Conservation (phyloP, 2,329 filamentous ascomycete genomes). For the Botrytis fabae region DNA sequence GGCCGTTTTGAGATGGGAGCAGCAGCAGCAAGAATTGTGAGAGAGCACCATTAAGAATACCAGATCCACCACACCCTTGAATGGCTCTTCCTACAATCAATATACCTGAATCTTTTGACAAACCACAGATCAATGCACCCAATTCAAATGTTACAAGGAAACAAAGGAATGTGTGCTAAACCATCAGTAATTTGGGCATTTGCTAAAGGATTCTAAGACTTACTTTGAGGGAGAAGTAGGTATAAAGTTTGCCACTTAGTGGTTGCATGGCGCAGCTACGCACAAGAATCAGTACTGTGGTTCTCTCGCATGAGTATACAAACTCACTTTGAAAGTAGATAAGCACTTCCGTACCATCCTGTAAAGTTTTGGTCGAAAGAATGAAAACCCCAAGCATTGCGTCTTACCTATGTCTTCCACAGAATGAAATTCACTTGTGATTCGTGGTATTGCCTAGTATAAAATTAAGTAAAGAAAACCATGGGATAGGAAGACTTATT, state of each 20-base stretch:
- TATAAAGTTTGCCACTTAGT: conserved; percentile 1
- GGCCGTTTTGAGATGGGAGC: background rate
- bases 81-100: background rate
- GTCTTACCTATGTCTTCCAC: background rate
- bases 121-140: background rate
- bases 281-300: background rate
- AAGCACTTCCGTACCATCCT: conserved; percentile 4
- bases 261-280: background rate
- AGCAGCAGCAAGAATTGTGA: background rate
- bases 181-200: background rate
- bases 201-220: background rate
- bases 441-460: background rate
- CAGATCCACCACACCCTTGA: background rate
- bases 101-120: background rate
- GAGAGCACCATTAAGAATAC: background rate
- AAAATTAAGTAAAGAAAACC: accelerated
- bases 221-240: background rate
- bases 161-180: conserved; percentile 2
- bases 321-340: background rate
- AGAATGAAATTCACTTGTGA: background rate
- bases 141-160: background rate
- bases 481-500: background rate
- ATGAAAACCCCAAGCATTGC: background rate
- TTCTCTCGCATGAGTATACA: background rate
- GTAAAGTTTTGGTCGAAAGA: background rate